Evolutionary conservation across 176 grass and related monocot species (phyloP), one percentile per base, ranked within the genome.

Genomic region (Paspalum vaginatum): DNA sequence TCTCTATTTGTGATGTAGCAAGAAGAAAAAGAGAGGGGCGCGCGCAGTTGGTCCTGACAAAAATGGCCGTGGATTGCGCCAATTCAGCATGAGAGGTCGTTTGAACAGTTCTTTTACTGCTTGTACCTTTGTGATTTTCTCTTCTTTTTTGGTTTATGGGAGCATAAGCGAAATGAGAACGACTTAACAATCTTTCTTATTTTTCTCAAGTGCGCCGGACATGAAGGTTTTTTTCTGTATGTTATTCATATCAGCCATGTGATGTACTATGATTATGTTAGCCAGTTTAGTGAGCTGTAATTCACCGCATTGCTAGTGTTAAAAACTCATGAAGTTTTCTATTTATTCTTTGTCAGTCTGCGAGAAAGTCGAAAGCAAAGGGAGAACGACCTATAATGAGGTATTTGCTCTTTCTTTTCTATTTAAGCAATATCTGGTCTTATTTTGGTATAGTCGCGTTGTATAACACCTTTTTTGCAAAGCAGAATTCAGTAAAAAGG

Each of bases 351-450:
- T 82, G 88, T 60, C 85, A 99, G 97, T 95, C 18, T 99, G 97
- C 43, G 93, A 99, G 76, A 99, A 95, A 91, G 97, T 99, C 8
- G 93, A 99, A 95, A 95, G 90, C 90, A 99, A 99, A 88, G 97
- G 93, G 49, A 95, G 97, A 83, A 99, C 97, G 72, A 99, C 97
- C 53, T 99, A 99, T 81, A 99, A 99, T 74, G 97, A 99, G 92
- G 96, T 98, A 84, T 78, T 54, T 72, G 16, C 24, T 41, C 79
- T 51, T 42, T 81, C 43, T 57, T 89, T 81, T 61, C 68, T 22
- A 72, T 81, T 7, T 38, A 68, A 27, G 38, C 10, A 21, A 22
- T 63, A 65, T 17, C 51, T 43, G 71, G 32, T 45, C 42, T 72
- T 80, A 38, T 81, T 62, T 37, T 72, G 15, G 43, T 75, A 60